These are phyloP conservation scores for Acer negundo DNA, from an alignment of 345 rosid species.

Conservation along the genomic window DNA sequence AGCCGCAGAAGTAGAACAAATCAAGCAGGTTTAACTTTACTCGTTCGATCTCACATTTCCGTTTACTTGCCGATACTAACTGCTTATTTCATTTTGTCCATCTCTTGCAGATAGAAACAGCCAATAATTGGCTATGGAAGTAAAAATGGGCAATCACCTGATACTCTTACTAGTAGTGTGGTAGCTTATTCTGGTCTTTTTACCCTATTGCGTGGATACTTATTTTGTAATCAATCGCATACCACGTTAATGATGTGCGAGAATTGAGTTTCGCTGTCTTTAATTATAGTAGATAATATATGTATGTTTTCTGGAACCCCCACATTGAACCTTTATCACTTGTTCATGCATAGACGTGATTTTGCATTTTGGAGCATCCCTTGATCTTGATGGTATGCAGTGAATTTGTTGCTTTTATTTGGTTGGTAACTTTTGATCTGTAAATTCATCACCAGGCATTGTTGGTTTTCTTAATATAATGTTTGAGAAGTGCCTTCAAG, in stretches of 20 bases:
- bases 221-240: neutral
- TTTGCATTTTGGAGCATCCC: neutral
- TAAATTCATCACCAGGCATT: neutral
- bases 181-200: conserved; percentile 10
- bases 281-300: neutral
- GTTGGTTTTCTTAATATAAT: neutral
- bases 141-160: neutral
- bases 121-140: neutral
- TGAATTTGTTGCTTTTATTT: neutral
- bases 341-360: neutral
- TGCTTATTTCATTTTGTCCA: neutral
- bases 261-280: neutral
- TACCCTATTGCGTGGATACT: neutral
- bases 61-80: neutral
- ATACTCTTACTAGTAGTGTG: neutral
- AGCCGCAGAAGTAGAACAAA: conserved; percentile 64
- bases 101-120: conserved; percentile 16
- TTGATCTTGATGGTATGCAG: neutral
- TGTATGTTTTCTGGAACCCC: conserved; percentile 3
- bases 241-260: neutral
- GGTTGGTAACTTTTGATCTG: neutral
- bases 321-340: neutral
- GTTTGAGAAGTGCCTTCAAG: neutral
- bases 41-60: neutral
- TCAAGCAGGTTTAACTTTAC: conserved; percentile 14